Evolutionary conservation across 2,329 filamentous ascomycete species (phyloP).

Genomic region (Monilinia polystroma): DNA sequence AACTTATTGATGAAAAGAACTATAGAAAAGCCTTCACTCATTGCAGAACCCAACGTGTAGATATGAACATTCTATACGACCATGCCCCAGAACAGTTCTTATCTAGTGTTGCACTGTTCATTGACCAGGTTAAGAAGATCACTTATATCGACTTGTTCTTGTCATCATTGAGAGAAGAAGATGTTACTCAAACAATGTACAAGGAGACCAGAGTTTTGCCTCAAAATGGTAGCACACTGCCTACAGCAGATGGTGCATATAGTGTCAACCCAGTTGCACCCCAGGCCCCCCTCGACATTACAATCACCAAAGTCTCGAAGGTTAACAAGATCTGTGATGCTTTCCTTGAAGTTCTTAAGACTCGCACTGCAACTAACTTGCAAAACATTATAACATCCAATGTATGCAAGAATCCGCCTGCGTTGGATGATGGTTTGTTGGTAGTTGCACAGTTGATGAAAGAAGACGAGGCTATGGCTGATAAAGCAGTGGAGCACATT

Average conservation of each 20-base stretch:
- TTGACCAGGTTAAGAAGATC: conserved; percentile 79
- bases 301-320: conserved; percentile 51
- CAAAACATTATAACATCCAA: conserved; percentile 95
- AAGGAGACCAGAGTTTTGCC: conserved; percentile 68
- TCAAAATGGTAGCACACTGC: conserved; percentile 37
- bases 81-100: conserved; percentile 87
- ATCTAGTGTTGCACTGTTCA: conserved; percentile 69
- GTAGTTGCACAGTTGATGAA: conserved; percentile 74
- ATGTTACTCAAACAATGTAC: conserved; percentile 92
- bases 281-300: conserved; percentile 26
- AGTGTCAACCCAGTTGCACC: neutral
- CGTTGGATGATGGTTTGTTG: conserved; percentile 77
- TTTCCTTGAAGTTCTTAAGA: conserved; percentile 66
- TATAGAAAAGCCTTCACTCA: conserved; percentile 83
- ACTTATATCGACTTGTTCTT: conserved; percentile 88
- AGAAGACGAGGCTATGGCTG: conserved; percentile 69
- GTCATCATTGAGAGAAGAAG: conserved; percentile 82
- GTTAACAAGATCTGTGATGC: conserved; percentile 88
- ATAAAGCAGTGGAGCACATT: conserved; percentile 91
- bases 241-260: conserved; percentile 30
- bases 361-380: conserved; percentile 62
- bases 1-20: conserved; percentile 74
- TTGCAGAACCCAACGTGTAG: conserved; percentile 89
- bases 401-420: conserved; percentile 89
- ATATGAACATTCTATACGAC: conserved; percentile 97